Evolutionary conservation across 768 basidiomycete species (phyloP).

Genomic region (Russula vinacea): DNA sequence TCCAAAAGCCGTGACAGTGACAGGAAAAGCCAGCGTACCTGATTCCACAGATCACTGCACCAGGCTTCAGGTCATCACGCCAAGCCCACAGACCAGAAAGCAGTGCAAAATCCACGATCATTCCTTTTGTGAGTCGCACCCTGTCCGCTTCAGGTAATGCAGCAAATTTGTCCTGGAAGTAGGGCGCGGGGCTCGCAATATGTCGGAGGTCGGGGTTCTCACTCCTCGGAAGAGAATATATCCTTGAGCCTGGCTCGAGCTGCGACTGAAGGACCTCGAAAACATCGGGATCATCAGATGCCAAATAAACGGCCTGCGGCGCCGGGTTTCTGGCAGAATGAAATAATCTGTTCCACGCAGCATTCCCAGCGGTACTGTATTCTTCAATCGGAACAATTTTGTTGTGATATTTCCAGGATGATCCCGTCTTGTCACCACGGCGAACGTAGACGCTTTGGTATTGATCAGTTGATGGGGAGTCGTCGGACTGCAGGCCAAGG

Average conservation of each 20-base stretch:
- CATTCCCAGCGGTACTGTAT: conserved; percentile 45
- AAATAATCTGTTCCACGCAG: conserved; percentile 42
- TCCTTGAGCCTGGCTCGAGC: conserved; percentile 38
- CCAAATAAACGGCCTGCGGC: conserved; percentile 50
- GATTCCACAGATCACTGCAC: conserved; percentile 55
- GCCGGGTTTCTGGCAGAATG: conserved; percentile 31
- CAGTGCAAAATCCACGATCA: conserved; percentile 67
- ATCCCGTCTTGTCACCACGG: conserved; percentile 53
- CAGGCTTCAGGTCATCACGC: conserved; percentile 45
- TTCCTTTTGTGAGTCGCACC: conserved; percentile 54
- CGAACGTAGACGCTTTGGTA: conserved; percentile 64
- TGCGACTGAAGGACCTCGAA: conserved; percentile 43
- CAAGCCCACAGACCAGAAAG: conserved; percentile 59
- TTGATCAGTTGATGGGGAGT: conserved; percentile 22
- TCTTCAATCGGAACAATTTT: conserved; percentile 49
- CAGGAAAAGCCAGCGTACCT: conserved; percentile 40
- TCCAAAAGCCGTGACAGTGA: background rate
- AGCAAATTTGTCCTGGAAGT: conserved; percentile 53
- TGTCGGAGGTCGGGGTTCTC: conserved; percentile 42
- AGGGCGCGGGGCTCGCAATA: conserved; percentile 51
- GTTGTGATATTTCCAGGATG: conserved; percentile 44
- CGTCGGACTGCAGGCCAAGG: conserved; percentile 29
- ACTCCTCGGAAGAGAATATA: conserved; percentile 49
- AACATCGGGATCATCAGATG: conserved; percentile 55
- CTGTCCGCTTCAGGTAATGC: conserved; percentile 42